These are phyloP conservation scores for Fusarium brevicatenulatum DNA, from an alignment of 2,329 filamentous ascomycete genomes.

Conservation along the genomic window DNA sequence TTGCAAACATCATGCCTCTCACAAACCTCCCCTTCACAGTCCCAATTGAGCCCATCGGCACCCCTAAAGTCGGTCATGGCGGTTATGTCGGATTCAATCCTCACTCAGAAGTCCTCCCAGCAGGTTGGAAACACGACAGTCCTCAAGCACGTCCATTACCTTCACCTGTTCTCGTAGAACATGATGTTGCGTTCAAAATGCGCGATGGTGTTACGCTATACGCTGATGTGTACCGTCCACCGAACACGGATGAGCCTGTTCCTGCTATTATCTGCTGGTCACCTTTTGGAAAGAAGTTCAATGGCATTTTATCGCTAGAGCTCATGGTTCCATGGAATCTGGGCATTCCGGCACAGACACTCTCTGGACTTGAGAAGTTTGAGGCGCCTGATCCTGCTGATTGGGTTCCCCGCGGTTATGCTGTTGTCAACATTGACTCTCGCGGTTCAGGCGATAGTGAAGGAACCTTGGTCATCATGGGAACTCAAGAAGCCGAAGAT, in stretches of 20 bases:
- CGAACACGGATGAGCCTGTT: not conserved
- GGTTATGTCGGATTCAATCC: conserved; percentile 4
- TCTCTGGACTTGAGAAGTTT: conserved; percentile 7
- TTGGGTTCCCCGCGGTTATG: conserved; percentile 15
- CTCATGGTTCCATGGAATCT: conserved; percentile 15
- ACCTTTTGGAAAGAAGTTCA: conserved; percentile 18
- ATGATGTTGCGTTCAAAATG: conserved; percentile 14
- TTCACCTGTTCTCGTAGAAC: conserved; percentile 1
- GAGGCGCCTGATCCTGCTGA: conserved; percentile 13
- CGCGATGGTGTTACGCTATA: not conserved
- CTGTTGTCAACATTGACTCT: conserved; percentile 11
- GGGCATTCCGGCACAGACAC: not conserved
- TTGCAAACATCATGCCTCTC: not conserved
- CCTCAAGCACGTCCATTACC: not conserved
- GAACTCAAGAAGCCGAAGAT: conserved; percentile 5
- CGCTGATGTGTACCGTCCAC: conserved; percentile 11
- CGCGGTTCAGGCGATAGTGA: conserved; percentile 1
- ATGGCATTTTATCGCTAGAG: not conserved
- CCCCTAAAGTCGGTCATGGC: conserved; percentile 2
- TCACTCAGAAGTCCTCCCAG: not conserved
- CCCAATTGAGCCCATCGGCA: not conserved
- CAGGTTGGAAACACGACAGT: conserved; percentile 6
- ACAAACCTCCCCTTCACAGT: conserved; percentile 3
- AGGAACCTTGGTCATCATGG: conserved; percentile 14
- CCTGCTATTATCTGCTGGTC: conserved; percentile 16